Evolutionary conservation across 2,329 filamentous ascomycete genomes (phyloP), one percentile per base, ranked within the genome.

Genomic region (Aspergillus awamori): DNA sequence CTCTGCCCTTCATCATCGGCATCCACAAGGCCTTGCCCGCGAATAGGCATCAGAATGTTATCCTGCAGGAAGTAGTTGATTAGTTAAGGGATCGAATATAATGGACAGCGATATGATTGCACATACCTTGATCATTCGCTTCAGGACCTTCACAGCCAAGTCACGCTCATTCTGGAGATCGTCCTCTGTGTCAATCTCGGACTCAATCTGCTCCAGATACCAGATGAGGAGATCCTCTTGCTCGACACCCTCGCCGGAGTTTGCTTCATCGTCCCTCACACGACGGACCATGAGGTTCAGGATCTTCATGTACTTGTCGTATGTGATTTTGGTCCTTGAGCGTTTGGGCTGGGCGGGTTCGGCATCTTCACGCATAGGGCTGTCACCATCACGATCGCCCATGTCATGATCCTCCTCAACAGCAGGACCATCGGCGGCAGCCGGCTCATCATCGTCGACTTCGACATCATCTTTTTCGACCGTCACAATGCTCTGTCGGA

Each of bases 391-490:
- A 70, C 76, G 69, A 67, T 77, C 79, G 0, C 76, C 82, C 43
- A 82, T 82, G 2, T 84, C 84, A 2, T 84, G 82, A 13, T 82
- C 80, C 3, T 79, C 79, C 11, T 79, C 81, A 15, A 78, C 78
- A 22, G 63, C 70, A 72, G 79, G 47, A 79, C 83, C 60, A 80
- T 75, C 63, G 83, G 82, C 63, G 80, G 81, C 61, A 61, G 76
- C n/a, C 71, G 76, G 81, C 20, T 87, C 89, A 3, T 92, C 89
- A 5, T 93, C 93, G 57, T 97, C 92, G 63, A 99, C 89, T 72
- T 98, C 94, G 15, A 99, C 88, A 70, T 99, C 95, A 70, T 99
- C 95, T 72, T 98, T 95, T 78, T 99, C 95, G 26, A 99, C 95
- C 1, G 91, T 95, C 70, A 99, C 97, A 75, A 99, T 99, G 76